phyloP scores from a whole-genome alignment of 306 rosid genomes.

The Crotalaria pallida region DNA sequence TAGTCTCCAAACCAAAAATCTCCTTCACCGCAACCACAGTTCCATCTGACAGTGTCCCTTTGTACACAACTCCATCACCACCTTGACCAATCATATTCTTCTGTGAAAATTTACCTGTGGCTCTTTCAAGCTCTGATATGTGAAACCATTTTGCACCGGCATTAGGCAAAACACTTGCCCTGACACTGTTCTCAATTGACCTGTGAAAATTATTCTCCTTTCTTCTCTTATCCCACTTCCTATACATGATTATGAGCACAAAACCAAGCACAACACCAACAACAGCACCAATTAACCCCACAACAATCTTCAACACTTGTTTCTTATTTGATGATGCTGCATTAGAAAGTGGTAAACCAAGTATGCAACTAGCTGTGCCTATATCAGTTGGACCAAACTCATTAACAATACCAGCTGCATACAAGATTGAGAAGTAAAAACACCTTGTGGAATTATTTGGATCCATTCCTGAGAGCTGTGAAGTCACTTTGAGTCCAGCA shows the following conservation, averaged over 20 bases:
- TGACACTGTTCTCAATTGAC: constrained; percentile 41
- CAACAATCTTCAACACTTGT: constrained; percentile 30
- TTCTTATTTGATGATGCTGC: constrained; percentile 12
- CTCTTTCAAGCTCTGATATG: constrained; percentile 57
- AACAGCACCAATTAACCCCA: constrained; percentile 46
- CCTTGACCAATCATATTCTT: constrained; percentile 69
- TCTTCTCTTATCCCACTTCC: constrained; percentile 38
- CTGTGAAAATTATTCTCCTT: constrained; percentile 35
- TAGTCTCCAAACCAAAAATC: constrained; percentile 43
- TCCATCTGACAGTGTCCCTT: constrained; percentile 63
- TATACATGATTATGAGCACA: constrained; percentile 24
- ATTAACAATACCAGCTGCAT: constrained; percentile 60
- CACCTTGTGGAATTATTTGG: constrained; percentile 47
- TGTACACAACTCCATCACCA: constrained; percentile 66
- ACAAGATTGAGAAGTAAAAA: constrained; percentile 38
- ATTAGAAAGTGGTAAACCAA: constrained; percentile 43
- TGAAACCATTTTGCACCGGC: constrained; percentile 71
- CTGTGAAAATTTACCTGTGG: constrained; percentile 60
- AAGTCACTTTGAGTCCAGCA: constrained; percentile 40
- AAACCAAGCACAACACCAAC: constrained; percentile 35
- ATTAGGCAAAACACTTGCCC: constrained; percentile 43
- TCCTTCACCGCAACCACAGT: constrained; percentile 62
- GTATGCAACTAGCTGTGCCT: constrained; percentile 47
- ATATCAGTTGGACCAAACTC: constrained; percentile 54
- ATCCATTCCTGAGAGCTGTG: constrained; percentile 16